A percentile compares a stretch with the other conserved stretches of the same genome.
Conservation (phyloP, 2,329 filamentous ascomycete species). For the Microdochium paspali region DNA sequence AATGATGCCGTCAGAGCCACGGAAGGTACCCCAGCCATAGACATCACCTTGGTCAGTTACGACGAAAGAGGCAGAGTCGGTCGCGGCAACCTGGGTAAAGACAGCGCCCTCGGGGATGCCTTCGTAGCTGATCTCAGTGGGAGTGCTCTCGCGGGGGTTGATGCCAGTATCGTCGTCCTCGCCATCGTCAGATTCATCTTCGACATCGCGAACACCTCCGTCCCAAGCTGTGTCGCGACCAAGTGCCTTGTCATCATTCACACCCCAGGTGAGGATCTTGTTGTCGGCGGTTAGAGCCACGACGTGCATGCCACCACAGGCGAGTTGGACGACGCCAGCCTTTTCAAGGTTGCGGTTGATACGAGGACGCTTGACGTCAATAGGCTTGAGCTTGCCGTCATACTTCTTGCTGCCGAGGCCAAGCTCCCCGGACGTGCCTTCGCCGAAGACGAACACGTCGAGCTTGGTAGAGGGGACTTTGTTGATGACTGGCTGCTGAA, state of each 20-base stretch:
- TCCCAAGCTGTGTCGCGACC: constrained; percentile 60
- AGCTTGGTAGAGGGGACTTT: constrained; percentile 11
- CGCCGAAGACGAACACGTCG: constrained; percentile 49
- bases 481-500: constrained; percentile 7
- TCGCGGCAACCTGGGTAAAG: constrained; percentile 51
- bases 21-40: constrained; percentile 62
- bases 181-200: constrained; percentile 37
- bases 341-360: constrained; percentile 50
- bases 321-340: constrained; percentile 54
- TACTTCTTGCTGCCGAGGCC: constrained; percentile 55
- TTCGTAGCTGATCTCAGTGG: constrained; percentile 47
- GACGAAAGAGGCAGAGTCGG: constrained; percentile 54
- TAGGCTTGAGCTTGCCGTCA: constrained; percentile 27
- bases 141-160: constrained; percentile 65
- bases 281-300: constrained; percentile 61
- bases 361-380: constrained; percentile 60
- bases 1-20: constrained; percentile 48
- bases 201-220: constrained; percentile 49
- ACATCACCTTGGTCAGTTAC: constrained; percentile 55
- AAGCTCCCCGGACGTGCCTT: constrained; percentile 50
- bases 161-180: constrained; percentile 53
- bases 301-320: constrained; percentile 62
- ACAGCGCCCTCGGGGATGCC: constrained; percentile 51
- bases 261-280: constrained; percentile 68
- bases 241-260: constrained; percentile 67